phyloP scores from a whole-genome alignment of 306 rosid species.

The Argentina anserina region DNA sequence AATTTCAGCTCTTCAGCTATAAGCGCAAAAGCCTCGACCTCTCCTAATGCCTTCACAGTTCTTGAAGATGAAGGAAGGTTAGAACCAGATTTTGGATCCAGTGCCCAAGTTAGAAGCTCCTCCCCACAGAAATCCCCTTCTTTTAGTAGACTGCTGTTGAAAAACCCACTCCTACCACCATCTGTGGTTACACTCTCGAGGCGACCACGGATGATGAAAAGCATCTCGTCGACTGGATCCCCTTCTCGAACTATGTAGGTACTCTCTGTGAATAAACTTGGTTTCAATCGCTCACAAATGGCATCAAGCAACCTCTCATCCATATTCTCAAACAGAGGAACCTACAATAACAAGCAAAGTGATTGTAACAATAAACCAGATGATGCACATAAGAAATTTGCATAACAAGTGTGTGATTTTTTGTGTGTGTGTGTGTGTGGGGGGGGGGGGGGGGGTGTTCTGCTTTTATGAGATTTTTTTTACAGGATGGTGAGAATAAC shows the following conservation, averaged over 20 bases:
- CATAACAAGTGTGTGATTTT: background rate
- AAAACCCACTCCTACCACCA: slow-evolving; percentile 96
- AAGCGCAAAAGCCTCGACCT: slow-evolving; percentile 93
- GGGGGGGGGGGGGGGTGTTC: too few relatives aligned
- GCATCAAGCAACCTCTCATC: slow-evolving; percentile 98
- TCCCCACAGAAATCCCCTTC: slow-evolving; percentile 97
- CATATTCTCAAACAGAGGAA: slow-evolving; percentile 91
- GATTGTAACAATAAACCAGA: background rate
- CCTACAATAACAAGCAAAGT: slow-evolving; percentile 50
- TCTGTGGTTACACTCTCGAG: slow-evolving; percentile 97
- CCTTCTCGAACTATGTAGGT: slow-evolving; percentile 93
- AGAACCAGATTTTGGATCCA: slow-evolving; percentile 94
- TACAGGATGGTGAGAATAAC: background rate
- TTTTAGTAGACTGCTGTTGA: slow-evolving; percentile 73
- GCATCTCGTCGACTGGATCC: slow-evolving; percentile 99
- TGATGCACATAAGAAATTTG: background rate
- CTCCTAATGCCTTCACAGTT: slow-evolving; percentile 77
- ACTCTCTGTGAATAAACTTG: slow-evolving; percentile 74
- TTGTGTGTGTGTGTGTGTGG: too few relatives aligned
- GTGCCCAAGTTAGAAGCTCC: slow-evolving; percentile 98
- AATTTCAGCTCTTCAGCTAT: slow-evolving; percentile 88
- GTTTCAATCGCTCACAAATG: slow-evolving; percentile 93
- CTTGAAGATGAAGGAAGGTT: slow-evolving; percentile 91
- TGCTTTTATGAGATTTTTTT: background rate
- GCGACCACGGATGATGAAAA: slow-evolving; percentile 93